These are phyloP conservation scores for Globisporangium alternatum DNA, from an alignment of 352 stramenopile species.

Conservation along the genomic window DNA sequence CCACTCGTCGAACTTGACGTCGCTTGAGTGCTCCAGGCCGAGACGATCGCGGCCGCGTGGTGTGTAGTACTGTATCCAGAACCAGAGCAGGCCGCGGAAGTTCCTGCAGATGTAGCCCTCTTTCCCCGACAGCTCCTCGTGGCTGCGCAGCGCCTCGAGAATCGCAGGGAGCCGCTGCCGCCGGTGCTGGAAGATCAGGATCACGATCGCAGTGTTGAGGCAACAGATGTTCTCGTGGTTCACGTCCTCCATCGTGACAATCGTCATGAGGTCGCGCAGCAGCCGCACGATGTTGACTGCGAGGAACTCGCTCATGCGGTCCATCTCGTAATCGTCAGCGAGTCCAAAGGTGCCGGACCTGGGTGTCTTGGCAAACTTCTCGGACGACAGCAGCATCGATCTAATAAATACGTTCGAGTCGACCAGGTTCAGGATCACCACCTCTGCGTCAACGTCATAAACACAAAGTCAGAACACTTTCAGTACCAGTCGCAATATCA, in stretches of 20 bases:
- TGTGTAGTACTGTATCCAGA: constrained; percentile 96
- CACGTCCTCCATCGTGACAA: constrained; percentile 93
- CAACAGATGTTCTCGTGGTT: constrained; percentile 99
- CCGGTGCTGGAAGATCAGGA: constrained; percentile 93
- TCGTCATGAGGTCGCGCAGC: constrained; percentile 93
- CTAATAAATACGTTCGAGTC: constrained; percentile 97
- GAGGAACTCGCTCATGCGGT: constrained; percentile 87
- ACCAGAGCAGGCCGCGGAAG: constrained; percentile 93
- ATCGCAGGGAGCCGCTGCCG: constrained; percentile 75
- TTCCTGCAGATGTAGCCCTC: constrained; percentile 79
- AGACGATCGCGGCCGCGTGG: constrained; percentile 91
- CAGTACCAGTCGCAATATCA: not conserved
- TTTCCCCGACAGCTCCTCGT: constrained; percentile 64
- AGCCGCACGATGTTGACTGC: constrained; percentile 85
- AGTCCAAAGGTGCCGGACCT: constrained; percentile 36
- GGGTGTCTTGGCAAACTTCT: constrained; percentile 59
- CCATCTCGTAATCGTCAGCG: constrained; percentile 58
- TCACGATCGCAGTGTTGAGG: constrained; percentile 95
- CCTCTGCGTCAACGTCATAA: constrained; percentile 42
- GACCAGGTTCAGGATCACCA: constrained; percentile 93
- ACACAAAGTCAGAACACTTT: constrained; percentile 13
- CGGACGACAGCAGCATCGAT: constrained; percentile 84
- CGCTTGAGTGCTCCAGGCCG: constrained; percentile 93
- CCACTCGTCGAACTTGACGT: constrained; percentile 95
- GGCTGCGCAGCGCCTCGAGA: constrained; percentile 57